Evolutionary conservation across 257 asterid genomes (phyloP), one percentile per base, ranked within the genome.

Genomic region (Fraxinus anomala): DNA sequence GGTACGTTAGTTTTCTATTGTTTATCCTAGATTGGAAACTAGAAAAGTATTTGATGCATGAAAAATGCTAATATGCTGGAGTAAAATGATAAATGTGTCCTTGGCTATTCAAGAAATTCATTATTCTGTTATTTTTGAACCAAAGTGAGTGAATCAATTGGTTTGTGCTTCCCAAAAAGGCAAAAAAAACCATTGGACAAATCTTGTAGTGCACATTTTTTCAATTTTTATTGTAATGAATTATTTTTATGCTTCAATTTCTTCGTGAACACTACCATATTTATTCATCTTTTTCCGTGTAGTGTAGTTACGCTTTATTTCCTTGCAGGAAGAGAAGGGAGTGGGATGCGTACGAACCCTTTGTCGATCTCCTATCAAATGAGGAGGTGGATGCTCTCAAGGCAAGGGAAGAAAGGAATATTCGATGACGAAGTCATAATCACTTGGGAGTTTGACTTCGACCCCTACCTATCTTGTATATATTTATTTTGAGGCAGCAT

Each of bases 351-450:
- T 95, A 87, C 72, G 96, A 90, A 75, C 97, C 99, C 71, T 80
- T 88, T 68, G 96, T 95, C 17, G 93, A 92, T 91, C 88, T 89
- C 77, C 82, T 95, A 61, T 91, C 97, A 33, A 89, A 87, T 51
- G 97, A 89, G 78, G 97, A 95, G 84, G 92, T 95, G 39, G 97
- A 89, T 33, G 96, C 97, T 74, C 91, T 91, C 1, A 96, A 95
- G 88, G 97, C 97, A 23, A 92, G 69, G 85, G 96, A 91, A 86
- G 99, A 94, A 79, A 86, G 87, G 87, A 85, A 42, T 73, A 76
- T 5, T 76, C 86, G 91, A 72, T 89, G 82, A 87, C 51, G 26
- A 5, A 36, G 51, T 33, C 2, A 17, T 63, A 17, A 4, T 51
- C 63, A 17, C 63, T 17, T 51, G 33, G 68, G 33, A 11, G 33